These are phyloP conservation scores for Rhizoctonia solani DNA, from an alignment of 1,284 basidiomycete genomes.

Conservation along the genomic window DNA sequence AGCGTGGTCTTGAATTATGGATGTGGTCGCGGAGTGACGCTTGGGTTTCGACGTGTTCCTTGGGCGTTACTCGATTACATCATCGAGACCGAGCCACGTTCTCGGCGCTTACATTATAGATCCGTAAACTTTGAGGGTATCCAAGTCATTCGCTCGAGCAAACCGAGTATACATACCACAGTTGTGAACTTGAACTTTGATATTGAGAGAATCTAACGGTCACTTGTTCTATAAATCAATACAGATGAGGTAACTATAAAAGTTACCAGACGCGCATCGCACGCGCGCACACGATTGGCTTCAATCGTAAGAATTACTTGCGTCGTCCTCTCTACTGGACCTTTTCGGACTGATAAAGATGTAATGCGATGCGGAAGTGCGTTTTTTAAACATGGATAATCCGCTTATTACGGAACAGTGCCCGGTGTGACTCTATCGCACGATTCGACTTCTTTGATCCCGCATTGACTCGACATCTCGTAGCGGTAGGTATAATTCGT, in stretches of 20 bases:
- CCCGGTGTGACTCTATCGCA: neutral
- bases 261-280: too few relatives aligned
- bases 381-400: neutral
- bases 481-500: neutral
- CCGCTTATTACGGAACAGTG: neutral
- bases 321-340: too few relatives aligned
- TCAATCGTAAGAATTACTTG: too few relatives aligned
- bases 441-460: neutral
- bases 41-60: constrained; percentile 13
- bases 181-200: too few relatives aligned
- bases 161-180: too few relatives aligned
- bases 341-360: too few relatives aligned
- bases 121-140: neutral
- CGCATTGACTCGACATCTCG: constrained; percentile 1
- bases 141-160: too few relatives aligned
- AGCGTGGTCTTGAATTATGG: constrained; percentile 4
- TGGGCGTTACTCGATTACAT: constrained; percentile 13
- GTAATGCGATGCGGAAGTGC: too few relatives aligned
- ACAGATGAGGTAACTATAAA: too few relatives aligned
- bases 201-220: too few relatives aligned
- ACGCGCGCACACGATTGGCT: too few relatives aligned
- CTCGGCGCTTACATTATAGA: neutral
- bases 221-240: too few relatives aligned
- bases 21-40: constrained; percentile 7
- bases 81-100: constrained; percentile 11